Evolutionary conservation across 108 stramenopile genomes (phyloP), one percentile per base, ranked within the genome.

Genomic region (Aurantiochytrium sp.): DNA sequence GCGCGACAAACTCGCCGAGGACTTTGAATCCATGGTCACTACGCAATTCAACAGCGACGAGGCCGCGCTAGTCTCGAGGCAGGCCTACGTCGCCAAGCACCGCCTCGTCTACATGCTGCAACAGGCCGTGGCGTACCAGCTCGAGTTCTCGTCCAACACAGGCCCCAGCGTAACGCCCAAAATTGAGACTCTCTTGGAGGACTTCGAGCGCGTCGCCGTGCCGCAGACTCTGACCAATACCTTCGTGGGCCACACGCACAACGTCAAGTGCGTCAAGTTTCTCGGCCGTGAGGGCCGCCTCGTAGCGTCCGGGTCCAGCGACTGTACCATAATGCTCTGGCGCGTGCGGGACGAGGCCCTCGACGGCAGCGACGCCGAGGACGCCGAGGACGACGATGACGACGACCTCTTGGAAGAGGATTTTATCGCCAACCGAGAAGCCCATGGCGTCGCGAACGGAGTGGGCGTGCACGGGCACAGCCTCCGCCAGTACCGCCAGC

Each of bases 311-410:
- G 73, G 73, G 30, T 81, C 73, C 36, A 81, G 73, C 32, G 73
- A 81, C 24, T 30, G 73, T 48, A 81, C 73, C 73, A 81, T 81
- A 1, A 81, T 81, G 73, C 39, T 81, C 24, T 81, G 73, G 73
- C 39, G 45, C 2, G 73, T 81, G 2, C 73, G 45, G 30, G 73
- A 81, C 30, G 73, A 81, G 12, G 45, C 39, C 0, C 19, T 41
- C 8, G 73, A 81, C 12, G 73, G 73, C 12, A 81, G 73, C 45
- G 73, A 81, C 30, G 73, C 73, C 39, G 73, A 81, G 32, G 45
- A 48, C 8, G n/a, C n/a, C n/a, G 73, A 81, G n/a, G 42, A 48
- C 2, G 73, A 81, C 12, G 73, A 81, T 37, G 42, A 41, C 6
- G 73, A 81, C 12, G 59, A 65, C 34, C 34, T 65, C 12, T 2